Conservation (phyloP, 306 rosid genomes). For the Gastrolobium villosum region DNA sequence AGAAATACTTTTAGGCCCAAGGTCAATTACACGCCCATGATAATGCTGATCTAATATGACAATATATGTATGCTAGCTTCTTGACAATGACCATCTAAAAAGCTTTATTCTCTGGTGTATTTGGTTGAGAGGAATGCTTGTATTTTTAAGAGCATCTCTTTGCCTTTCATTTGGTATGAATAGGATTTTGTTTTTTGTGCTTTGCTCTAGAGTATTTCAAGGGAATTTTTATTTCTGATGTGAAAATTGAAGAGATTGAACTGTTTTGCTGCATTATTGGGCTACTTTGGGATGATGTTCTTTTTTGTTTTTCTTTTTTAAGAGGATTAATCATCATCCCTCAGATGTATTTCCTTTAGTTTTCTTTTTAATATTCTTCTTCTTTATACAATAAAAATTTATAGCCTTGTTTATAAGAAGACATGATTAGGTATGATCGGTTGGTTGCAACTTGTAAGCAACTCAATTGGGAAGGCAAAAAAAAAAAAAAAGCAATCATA, state of each 20-base stretch:
- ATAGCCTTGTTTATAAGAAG: not conserved
- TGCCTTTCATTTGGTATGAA: constrained; percentile 22
- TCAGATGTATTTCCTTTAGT: not conserved
- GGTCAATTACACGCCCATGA: constrained; percentile 18
- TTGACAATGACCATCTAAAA: constrained; percentile 35
- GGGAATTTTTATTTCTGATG: constrained; percentile 26
- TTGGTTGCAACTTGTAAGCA: not conserved
- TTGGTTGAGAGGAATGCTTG: constrained; percentile 5
- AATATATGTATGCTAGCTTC: constrained; percentile 1
- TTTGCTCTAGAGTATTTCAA: constrained; percentile 16
- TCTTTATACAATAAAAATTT: not conserved
- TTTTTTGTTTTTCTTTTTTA: not conserved
- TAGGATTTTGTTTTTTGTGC: constrained; percentile 16
- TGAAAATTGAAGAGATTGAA: constrained; percentile 24
- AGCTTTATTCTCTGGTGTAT: constrained; percentile 6
- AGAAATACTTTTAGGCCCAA: constrained; percentile 20
- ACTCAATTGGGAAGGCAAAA: no score
- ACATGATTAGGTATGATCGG: constrained; percentile 13
- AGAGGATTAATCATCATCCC: not conserved
- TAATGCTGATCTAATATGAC: constrained; percentile 29
- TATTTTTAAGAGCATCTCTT: not conserved
- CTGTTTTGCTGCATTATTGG: not conserved
- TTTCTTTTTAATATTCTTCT: not conserved
- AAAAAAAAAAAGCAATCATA: no score
- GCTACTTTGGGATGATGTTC: not conserved